These are phyloP conservation scores for Chrysanthemum seticuspe DNA, from an alignment of 129 eudicot species.

Conservation along the genomic window DNA sequence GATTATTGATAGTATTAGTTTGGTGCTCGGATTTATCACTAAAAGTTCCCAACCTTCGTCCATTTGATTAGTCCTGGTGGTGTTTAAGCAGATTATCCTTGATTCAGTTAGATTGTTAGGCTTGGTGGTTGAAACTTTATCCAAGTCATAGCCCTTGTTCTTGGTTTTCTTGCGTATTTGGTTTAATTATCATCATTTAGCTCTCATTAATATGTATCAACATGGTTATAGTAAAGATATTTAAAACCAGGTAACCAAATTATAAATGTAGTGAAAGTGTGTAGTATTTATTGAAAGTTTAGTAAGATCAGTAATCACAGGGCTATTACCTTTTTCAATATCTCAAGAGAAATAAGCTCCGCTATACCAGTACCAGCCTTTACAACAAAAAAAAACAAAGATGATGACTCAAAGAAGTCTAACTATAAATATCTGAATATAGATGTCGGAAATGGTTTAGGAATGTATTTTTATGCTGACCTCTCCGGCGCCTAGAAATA, in stretches of 20 bases:
- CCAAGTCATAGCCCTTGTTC: not conserved
- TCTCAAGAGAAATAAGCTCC: constrained; percentile 89
- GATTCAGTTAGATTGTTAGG: too few species aligned
- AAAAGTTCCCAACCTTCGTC: too few species aligned
- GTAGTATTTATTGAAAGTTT: not conserved
- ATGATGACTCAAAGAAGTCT: not conserved
- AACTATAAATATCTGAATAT: not conserved
- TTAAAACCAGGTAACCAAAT: not conserved
- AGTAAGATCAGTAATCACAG: constrained; percentile 1
- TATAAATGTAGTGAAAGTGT: not conserved
- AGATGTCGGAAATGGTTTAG: not conserved
- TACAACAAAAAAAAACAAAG: constrained; percentile 17
- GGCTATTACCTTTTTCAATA: constrained; percentile 60
- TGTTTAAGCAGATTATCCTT: too few species aligned
- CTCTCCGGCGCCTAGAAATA: constrained; percentile 92
- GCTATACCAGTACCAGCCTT: constrained; percentile 99
- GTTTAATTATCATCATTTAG: not conserved
- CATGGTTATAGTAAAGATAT: not conserved
- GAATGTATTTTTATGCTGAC: constrained; percentile 37
- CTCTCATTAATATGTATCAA: not conserved
- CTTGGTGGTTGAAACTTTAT: too few species aligned
- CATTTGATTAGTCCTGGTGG: too few species aligned
- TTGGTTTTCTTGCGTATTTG: not conserved
- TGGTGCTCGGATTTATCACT: too few species aligned
- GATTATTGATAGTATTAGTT: too few species aligned